These are phyloP conservation scores for Colletotrichum sp. DNA, from an alignment of 2,329 filamentous ascomycete species.

Conservation along the genomic window DNA sequence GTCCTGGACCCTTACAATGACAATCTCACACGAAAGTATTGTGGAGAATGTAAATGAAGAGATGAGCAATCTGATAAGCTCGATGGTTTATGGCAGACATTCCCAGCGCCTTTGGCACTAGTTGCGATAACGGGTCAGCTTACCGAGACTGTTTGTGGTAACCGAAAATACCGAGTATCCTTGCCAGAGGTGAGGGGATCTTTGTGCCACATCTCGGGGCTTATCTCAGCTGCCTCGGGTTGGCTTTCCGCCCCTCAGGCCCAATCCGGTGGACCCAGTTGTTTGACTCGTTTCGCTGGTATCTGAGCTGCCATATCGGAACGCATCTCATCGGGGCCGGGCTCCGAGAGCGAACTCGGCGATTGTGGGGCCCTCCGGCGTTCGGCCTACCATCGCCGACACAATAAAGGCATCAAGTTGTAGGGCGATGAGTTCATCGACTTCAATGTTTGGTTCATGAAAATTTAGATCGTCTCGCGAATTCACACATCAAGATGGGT, in stretches of 20 bases:
- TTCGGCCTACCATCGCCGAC: neutral
- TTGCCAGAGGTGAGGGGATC: neutral
- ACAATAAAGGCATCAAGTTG: neutral
- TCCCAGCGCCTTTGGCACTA: neutral
- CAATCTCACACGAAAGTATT: neutral
- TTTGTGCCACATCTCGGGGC: neutral
- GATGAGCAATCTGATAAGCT: neutral
- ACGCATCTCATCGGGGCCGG: neutral
- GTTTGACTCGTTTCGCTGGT: neutral
- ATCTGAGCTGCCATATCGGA: neutral
- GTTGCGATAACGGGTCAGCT: neutral
- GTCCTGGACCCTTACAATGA: too few species aligned
- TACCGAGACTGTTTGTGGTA: neutral
- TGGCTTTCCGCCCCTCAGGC: neutral
- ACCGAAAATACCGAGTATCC: neutral
- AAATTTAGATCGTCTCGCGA: rapidly evolving
- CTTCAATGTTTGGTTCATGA: rapidly evolving
- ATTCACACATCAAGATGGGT: rapidly evolving
- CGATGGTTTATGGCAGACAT: neutral
- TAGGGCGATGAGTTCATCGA: neutral
- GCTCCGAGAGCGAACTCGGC: neutral
- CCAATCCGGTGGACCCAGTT: neutral
- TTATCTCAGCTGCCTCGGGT: neutral
- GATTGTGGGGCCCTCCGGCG: neutral
- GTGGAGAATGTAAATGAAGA: neutral